Percentiles rank a stretch among this genome's conserved stretches.
Evolutionary conservation across 371 early-diverging fungal genomes (phyloP).

Genomic region (Haplosporangium sp.): DNA sequence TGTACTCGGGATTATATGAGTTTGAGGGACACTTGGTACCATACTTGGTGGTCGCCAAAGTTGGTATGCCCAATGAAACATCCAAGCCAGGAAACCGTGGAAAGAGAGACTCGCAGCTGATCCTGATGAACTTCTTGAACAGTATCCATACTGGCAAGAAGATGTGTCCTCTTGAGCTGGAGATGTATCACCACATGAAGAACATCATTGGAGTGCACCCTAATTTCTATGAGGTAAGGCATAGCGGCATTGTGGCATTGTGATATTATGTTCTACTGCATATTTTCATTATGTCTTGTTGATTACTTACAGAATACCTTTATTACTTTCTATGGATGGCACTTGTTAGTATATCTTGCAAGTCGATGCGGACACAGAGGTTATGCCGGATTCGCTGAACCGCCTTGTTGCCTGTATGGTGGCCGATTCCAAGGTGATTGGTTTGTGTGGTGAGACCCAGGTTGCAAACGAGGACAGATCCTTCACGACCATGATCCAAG

Average conservation of each 20-base stretch:
- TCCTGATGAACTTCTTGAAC: slow-evolving; percentile 98
- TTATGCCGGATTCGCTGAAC: slow-evolving; percentile 87
- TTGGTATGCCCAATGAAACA: slow-evolving; percentile 83
- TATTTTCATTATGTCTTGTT: too few relatives aligned
- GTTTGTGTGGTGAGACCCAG: slow-evolving; percentile 94
- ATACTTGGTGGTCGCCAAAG: slow-evolving; percentile 96
- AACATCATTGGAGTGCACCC: slow-evolving; percentile 92
- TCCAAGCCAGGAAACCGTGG: slow-evolving; percentile 95
- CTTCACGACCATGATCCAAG: slow-evolving; percentile 99
- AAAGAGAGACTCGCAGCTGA: slow-evolving; percentile 99
- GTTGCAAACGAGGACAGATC: slow-evolving; percentile 90
- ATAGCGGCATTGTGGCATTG: too few relatives aligned
- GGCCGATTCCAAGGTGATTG: slow-evolving; percentile 90
- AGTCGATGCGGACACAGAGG: slow-evolving; percentile 98
- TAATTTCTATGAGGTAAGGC: slow-evolving; percentile 79
- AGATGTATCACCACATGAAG: slow-evolving; percentile 93
- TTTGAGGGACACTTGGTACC: slow-evolving; percentile 91
- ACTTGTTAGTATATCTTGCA: slow-evolving; percentile 78
- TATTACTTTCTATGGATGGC: slow-evolving; percentile 12
- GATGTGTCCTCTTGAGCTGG: slow-evolving; percentile 92
- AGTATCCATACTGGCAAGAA: slow-evolving; percentile 92
- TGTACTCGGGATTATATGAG: slow-evolving; percentile 97
- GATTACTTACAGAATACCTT: too few relatives aligned
- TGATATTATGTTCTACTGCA: too few relatives aligned
- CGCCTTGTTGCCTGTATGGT: slow-evolving; percentile 87